A percentile compares a stretch with the other conserved stretches of the same genome.
Evolutionary conservation across 257 asterid species (phyloP).

Genomic region (Fraxinus cuspidata): DNA sequence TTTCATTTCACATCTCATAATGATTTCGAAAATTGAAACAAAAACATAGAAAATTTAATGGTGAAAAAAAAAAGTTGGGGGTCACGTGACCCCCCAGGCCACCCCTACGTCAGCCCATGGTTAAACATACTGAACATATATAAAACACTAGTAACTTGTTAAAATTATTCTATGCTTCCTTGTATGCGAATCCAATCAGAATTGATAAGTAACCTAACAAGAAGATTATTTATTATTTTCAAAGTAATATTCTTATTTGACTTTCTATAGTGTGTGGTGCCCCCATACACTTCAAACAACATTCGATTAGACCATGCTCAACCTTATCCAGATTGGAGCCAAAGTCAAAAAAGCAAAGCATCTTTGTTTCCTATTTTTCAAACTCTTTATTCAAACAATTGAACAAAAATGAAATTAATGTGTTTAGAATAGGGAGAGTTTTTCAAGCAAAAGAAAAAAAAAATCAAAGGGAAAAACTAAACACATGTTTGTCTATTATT

Average conservation of each 20-base stretch:
- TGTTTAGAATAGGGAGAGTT: too few species aligned
- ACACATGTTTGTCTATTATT: too few species aligned
- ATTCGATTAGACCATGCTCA: neutral
- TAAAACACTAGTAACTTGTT: neutral
- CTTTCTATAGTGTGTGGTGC: neutral
- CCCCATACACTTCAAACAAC: neutral
- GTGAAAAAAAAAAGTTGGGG: too few species aligned
- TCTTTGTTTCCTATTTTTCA: neutral
- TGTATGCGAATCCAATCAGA: neutral
- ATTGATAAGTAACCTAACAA: neutral
- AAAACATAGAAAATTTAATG: too few species aligned
- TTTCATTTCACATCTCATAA: too few species aligned
- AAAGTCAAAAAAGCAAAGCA: neutral
- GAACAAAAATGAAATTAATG: neutral
- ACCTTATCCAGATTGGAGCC: neutral
- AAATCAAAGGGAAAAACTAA: too few species aligned
- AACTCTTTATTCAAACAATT: neutral
- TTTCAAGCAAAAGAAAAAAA: too few species aligned
- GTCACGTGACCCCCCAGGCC: too few species aligned
- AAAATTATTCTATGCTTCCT: neutral
- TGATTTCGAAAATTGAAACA: too few species aligned
- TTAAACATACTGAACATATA: too few species aligned
- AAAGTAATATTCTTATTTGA: neutral
- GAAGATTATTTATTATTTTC: too few species aligned
- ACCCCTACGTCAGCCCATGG: too few species aligned